Conservation (phyloP, 1,139 yeast genomes). For the Sugiyamaella neomexicana region DNA sequence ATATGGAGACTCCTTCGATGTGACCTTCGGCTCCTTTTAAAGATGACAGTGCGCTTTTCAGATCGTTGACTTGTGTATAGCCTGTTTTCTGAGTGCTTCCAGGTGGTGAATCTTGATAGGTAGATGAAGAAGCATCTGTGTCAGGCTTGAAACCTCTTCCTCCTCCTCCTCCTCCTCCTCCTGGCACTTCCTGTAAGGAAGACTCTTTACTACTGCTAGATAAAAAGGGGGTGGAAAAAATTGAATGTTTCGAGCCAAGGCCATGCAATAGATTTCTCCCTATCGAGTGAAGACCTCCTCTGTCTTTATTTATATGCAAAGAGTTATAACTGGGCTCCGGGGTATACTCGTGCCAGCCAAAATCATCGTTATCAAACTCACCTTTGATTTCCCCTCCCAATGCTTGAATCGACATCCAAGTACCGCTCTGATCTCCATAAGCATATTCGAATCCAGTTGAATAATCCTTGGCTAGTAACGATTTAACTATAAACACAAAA, state of each 20-base stretch:
- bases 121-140: no score
- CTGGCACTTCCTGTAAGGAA: not conserved
- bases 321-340: slow-evolving; percentile 15
- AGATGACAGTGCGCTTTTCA: slow-evolving; percentile 9
- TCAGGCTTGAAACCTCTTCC: no score
- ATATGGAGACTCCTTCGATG: slow-evolving; percentile 1
- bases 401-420: slow-evolving; percentile 67
- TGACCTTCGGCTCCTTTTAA: not conserved
- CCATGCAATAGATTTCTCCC: not conserved
- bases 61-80: not conserved
- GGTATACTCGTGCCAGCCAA: slow-evolving; percentile 2
- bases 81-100: not conserved
- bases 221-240: not conserved
- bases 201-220: no score
- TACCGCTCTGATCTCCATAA: slow-evolving; percentile 65
- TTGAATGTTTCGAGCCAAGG: slow-evolving; percentile 4
- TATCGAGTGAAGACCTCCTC: not conserved
- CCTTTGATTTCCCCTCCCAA: slow-evolving; percentile 53
- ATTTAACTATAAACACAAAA: slow-evolving; percentile 64
- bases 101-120: no score
- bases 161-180: not conserved
- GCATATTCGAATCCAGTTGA: slow-evolving; percentile 71
- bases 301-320: slow-evolving; percentile 2
- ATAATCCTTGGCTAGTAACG: slow-evolving; percentile 68
- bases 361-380: not conserved